Evolutionary conservation across 441 rosid genomes (phyloP).

Genomic region (Daphne laureola): DNA sequence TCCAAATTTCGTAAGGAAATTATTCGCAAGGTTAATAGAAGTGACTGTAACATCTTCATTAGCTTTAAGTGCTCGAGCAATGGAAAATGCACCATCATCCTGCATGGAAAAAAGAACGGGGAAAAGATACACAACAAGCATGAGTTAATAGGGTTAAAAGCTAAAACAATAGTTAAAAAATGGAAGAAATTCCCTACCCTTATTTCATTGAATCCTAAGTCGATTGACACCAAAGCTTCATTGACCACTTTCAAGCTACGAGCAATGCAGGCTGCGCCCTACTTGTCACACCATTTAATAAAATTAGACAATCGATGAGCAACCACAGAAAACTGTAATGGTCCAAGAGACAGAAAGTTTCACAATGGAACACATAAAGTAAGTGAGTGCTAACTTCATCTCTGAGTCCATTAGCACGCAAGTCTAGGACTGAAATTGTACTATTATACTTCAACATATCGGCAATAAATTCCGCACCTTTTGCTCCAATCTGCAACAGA

Average conservation of each 20-base stretch:
- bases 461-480: constrained; percentile 77
- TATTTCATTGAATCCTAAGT: constrained; percentile 88
- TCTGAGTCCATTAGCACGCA: constrained; percentile 91
- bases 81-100: constrained; percentile 96
- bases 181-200: constrained; percentile 36
- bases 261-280: constrained; percentile 85
- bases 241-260: constrained; percentile 93
- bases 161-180: background rate
- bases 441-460: constrained; percentile 85
- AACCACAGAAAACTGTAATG: background rate
- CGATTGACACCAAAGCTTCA: constrained; percentile 80
- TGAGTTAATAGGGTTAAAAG: background rate
- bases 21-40: constrained; percentile 72
- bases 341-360: background rate
- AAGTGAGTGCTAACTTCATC: constrained; percentile 51
- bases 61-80: constrained; percentile 88
- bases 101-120: constrained; percentile 17
- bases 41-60: constrained; percentile 79
- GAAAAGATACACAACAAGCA: background rate
- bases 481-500: constrained; percentile 75
- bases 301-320: background rate
- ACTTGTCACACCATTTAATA: constrained; percentile 13
- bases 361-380: constrained; percentile 1
- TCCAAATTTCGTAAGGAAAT: constrained; percentile 88
- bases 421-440: constrained; percentile 70